A percentile compares a stretch with the other conserved stretches of the same genome.
phyloP scores from a whole-genome alignment of 139 green algal species.

The Dunaliella primolecta region DNA sequence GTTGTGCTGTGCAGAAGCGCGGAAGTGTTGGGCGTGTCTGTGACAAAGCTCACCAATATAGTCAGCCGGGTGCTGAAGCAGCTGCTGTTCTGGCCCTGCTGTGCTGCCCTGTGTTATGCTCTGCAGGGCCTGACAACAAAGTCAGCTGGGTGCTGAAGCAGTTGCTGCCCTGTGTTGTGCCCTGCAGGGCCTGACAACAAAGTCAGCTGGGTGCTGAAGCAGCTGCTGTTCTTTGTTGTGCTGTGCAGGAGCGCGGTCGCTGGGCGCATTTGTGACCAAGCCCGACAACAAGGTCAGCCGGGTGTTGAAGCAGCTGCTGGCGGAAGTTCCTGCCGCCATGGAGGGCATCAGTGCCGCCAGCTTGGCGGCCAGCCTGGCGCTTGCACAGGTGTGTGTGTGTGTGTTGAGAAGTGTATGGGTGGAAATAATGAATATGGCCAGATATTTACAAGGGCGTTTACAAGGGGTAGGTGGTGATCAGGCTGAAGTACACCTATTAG shows the following conservation, averaged over 20 bases:
- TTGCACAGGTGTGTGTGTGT: constrained; percentile 12
- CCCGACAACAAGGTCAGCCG: constrained; percentile 56
- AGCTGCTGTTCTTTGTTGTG: not conserved
- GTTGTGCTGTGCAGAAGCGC: constrained; percentile 30
- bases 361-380: constrained; percentile 28
- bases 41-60: constrained; percentile 58
- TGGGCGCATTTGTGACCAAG: constrained; percentile 44
- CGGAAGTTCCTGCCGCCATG: constrained; percentile 40
- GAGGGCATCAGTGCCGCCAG: constrained; percentile 18
- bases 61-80: too few relatives aligned
- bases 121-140: constrained; percentile 59
- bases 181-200: constrained; percentile 58
- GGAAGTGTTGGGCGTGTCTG: too few relatives aligned
- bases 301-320: constrained; percentile 50
- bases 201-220: too few relatives aligned
- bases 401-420: too few relatives aligned
- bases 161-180: not conserved
- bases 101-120: not conserved
- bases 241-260: constrained; percentile 42
- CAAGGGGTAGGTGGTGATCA: too few relatives aligned
- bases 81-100: too few relatives aligned
- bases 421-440: too few relatives aligned
- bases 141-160: too few relatives aligned
- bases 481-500: too few relatives aligned
- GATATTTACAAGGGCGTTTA: too few relatives aligned